Evolutionary conservation across 176 grass and related monocot species (phyloP), one percentile per base, ranked within the genome.

Genomic region (Phyllostachys edulis): DNA sequence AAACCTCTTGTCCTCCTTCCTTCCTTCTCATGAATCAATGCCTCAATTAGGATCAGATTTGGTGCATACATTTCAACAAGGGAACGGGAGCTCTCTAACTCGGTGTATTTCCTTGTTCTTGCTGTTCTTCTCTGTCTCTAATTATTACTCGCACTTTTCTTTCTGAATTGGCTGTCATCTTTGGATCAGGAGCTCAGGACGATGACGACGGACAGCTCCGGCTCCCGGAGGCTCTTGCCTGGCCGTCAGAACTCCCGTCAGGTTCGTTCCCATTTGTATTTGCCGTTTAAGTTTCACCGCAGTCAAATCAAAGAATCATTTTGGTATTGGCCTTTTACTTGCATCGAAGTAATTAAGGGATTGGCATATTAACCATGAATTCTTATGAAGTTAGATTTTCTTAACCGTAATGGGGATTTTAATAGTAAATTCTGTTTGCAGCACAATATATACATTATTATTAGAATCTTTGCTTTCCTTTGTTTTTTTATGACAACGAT

Each of bases 171-270:
- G 5, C 0, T 80, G 77, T 86, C 66, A 56, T 24, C 47, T 62
- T 41, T 66, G 71, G 54, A 89, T 73, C 26, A 78, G 73, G 66
- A 27, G 54, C 84, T 73, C 26, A 78, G 73, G 66, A 27, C 76
- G 38, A 83, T 71, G 73, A n/a, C 67, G 26, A 63, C 29, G 8
- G 21, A 71, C 56, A 64, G 57, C 13, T 55, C 78, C n/a, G 77
- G 63, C 10, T 83, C 84, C 39, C 50, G 42, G 80, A 77, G 74
- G 74, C 80, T 79, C 74, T 52, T 90, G 16, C 60, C 67, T 9
- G 59, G 68, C 50, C 84, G 17, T 66, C 84, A 83, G 61, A 66
- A 61, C 17, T 74, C 50, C 9, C 74, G 44, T 69, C 67, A 87
- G 80, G 89, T 70, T 49, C 32, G 20, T 86, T 61, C 72, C 15